Base-by-base conservation (phyloP, 352 stramenopile genomes). In the Phytophthora chlamydospora region DNA sequence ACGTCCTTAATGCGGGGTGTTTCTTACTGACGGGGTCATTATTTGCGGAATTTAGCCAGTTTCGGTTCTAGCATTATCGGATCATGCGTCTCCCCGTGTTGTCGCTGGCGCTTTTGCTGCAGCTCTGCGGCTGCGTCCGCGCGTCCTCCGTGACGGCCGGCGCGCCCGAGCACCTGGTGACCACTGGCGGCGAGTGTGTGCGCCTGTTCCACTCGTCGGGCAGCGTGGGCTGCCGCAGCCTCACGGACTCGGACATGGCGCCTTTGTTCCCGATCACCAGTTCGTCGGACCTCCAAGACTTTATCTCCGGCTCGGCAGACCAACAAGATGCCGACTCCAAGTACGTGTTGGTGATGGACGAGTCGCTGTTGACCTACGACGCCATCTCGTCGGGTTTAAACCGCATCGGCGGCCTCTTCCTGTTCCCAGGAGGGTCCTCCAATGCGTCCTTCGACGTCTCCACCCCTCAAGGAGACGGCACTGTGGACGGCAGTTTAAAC, bases 161-260 rank as follows among this genome's bases (percentile, higher is more conserved):
- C 33, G 60, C 72, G 16, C 80, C 85, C 0, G 76, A 90, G 44
- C 84, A 91, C 46, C 64, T 92, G n/a, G 32, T 86, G 12, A 68
- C 85, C 3, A 58, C 61, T 11, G 85, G 80, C 36, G 83, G 83
- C 47, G 80, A 93, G 58, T 95, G 83, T 56, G 82, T 91, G 52
- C 85, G 85, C 3, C 51, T 90, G 10, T 95, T 91, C 72, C 85
- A 95, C 73, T 87, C 82, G 8, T 45, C 43, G 27, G 85, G 85
- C 55, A 74, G 76, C 47, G 67, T 89, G 12, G 85, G 85, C 12
- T 93, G 85, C 67, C 81, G 76, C 58, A 88, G 71, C 34, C 57
- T 79, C 16, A 70, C 83, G 42, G 57, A 66, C 46, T 39, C 53
- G 13, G 85, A 90, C 42, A 88, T 91, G 71, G 81, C 77, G 29